These are phyloP conservation scores for Epicoccum sorghinum DNA, from an alignment of 2,329 filamentous ascomycete species.

Conservation along the genomic window DNA sequence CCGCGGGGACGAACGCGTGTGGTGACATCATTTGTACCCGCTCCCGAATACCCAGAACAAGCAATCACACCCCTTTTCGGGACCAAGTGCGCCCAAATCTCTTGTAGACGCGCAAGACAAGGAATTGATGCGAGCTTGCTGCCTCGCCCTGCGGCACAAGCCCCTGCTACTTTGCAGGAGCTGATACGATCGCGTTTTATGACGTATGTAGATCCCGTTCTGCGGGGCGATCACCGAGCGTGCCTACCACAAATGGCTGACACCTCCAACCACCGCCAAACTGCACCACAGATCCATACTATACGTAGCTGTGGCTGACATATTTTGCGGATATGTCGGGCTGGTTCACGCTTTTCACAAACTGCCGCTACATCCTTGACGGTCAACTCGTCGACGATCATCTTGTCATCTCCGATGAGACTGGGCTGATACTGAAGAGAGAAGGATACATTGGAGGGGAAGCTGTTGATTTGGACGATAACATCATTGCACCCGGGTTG, in stretches of 20 bases:
- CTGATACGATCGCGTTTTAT: slow-evolving; percentile 18
- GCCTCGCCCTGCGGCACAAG: slow-evolving; percentile 7
- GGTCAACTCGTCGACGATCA: slow-evolving; percentile 53
- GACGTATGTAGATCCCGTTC: slow-evolving; percentile 24
- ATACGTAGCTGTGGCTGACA: slow-evolving; percentile 5
- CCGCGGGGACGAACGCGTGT: slow-evolving; percentile 3
- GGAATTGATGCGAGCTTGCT: slow-evolving; percentile 3
- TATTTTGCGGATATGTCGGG: slow-evolving; percentile 41
- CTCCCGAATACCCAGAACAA: slow-evolving; percentile 5
- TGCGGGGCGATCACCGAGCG: slow-evolving; percentile 10
- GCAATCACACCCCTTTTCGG: slow-evolving; percentile 1
- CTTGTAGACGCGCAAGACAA: slow-evolving; percentile 1
- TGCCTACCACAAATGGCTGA: slow-evolving; percentile 10
- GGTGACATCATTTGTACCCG: slow-evolving; percentile 22
- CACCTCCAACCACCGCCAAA: slow-evolving; percentile 9
- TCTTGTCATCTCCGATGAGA: slow-evolving; percentile 54
- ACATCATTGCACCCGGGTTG: slow-evolving; percentile 61
- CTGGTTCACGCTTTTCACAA: slow-evolving; percentile 55
- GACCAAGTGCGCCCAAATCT: neutral
- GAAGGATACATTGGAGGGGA: slow-evolving; percentile 54
- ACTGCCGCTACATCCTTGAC: slow-evolving; percentile 52
- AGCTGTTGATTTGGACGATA: slow-evolving; percentile 55
- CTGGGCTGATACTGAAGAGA: slow-evolving; percentile 50
- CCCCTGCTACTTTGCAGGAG: slow-evolving; percentile 11
- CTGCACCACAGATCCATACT: slow-evolving; percentile 2